Percentiles rank a stretch among this genome's conserved stretches.
Evolutionary conservation across 2,329 filamentous ascomycete species (phyloP).

Genomic region (Diaporthe sp.): DNA sequence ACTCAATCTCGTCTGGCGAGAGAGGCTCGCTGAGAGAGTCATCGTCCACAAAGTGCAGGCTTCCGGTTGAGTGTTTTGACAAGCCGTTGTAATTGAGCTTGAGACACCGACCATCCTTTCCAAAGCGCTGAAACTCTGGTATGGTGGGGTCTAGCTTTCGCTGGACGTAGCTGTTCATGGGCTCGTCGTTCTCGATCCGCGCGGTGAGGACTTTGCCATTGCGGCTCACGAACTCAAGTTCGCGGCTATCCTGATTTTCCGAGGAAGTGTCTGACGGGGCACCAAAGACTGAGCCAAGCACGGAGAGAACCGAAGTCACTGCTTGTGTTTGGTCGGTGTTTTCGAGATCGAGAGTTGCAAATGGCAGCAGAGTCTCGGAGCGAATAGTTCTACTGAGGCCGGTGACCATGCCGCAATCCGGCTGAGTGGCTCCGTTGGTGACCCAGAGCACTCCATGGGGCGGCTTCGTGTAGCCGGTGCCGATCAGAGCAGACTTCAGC

Average conservation of each 20-base stretch:
- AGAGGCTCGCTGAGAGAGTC: neutral
- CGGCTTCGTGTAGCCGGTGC: neutral
- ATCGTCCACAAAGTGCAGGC: constrained; percentile 18
- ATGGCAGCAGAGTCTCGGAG: constrained; percentile 59
- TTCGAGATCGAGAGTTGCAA: constrained; percentile 62
- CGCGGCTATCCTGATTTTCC: constrained; percentile 49
- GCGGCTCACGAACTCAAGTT: constrained; percentile 60
- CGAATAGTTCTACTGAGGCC: constrained; percentile 61
- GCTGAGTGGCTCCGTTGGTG: constrained; percentile 43
- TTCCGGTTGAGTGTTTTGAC: neutral
- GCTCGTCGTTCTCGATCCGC: constrained; percentile 55
- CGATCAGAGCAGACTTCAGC: constrained; percentile 37
- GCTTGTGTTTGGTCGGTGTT: constrained; percentile 44
- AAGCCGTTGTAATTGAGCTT: neutral
- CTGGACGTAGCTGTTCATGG: constrained; percentile 59
- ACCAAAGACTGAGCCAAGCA: constrained; percentile 55
- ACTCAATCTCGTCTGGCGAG: constrained; percentile 48
- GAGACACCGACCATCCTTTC: constrained; percentile 33
- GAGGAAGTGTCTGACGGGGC: constrained; percentile 29
- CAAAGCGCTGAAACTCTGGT: constrained; percentile 57
- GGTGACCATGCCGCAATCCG: constrained; percentile 56
- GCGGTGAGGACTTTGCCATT: constrained; percentile 55
- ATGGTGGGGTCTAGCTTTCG: constrained; percentile 55
- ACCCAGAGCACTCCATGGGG: constrained; percentile 46
- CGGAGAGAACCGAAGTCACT: constrained; percentile 47